A percentile compares a stretch with the other conserved stretches of the same genome.
These are phyloP conservation scores for Saraca asoca DNA, from an alignment of 331 rosid species.

Conservation along the genomic window DNA sequence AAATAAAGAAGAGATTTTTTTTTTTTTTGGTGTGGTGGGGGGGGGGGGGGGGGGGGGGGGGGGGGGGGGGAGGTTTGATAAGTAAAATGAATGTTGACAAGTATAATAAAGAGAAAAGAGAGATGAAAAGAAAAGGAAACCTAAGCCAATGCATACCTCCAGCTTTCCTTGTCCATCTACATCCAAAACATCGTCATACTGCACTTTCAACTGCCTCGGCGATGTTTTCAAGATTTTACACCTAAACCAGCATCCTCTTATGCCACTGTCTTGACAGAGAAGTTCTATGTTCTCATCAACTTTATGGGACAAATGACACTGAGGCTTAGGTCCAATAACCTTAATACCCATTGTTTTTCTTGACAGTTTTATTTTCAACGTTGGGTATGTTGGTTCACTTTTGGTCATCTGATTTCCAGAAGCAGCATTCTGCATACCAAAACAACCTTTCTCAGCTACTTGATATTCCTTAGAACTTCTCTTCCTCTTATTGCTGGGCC, in stretches of 20 bases:
- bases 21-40: too few species aligned
- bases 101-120: not conserved
- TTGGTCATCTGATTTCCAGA: constrained; percentile 35
- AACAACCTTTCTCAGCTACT: constrained; percentile 42
- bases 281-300: constrained; percentile 60
- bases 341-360: constrained; percentile 50
- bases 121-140: not conserved
- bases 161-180: constrained; percentile 55
- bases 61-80: too few species aligned
- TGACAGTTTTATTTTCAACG: constrained; percentile 59
- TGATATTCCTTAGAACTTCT: constrained; percentile 43
- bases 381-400: constrained; percentile 50
- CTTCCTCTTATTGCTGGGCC: constrained; percentile 46
- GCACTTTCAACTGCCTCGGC: constrained; percentile 61
- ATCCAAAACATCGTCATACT: constrained; percentile 60
- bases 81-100: not conserved
- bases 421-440: constrained; percentile 37
- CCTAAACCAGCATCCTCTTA: constrained; percentile 90
- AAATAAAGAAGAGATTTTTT: too few species aligned
- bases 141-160: constrained; percentile 52
- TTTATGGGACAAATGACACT: constrained; percentile 41
- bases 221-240: constrained; percentile 59
- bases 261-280: constrained; percentile 84
- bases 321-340: constrained; percentile 42
- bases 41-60: too few species aligned